Conservation (phyloP, 2,329 filamentous ascomycete genomes). For the Cercospora canescens region DNA sequence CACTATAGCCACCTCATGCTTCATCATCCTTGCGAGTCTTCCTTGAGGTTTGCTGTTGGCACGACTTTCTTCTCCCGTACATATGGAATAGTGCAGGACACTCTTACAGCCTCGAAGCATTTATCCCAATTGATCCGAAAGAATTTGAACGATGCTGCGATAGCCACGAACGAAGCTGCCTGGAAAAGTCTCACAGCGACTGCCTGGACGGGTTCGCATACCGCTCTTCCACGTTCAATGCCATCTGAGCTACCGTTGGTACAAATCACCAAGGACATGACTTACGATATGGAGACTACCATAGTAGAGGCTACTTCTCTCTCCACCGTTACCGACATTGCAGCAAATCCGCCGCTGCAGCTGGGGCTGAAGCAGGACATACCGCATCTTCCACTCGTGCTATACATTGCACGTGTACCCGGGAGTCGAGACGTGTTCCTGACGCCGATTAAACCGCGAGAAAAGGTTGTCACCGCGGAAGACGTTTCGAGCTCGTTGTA, state of each 20-base stretch:
- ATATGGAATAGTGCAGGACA: constrained; percentile 1
- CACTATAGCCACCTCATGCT: constrained; percentile 12
- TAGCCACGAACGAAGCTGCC: constrained; percentile 8
- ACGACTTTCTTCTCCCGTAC: not conserved
- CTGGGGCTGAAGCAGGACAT: constrained; percentile 73
- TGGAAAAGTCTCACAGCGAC: constrained; percentile 1
- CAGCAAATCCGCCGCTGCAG: constrained; percentile 83
- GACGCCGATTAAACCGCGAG: constrained; percentile 82
- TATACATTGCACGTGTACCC: constrained; percentile 93
- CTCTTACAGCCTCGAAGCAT: not conserved
- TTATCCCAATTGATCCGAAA: not conserved
- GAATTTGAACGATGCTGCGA: not conserved
- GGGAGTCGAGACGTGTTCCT: constrained; percentile 92
- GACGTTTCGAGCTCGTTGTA: constrained; percentile 88
- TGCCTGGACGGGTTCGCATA: constrained; percentile 4
- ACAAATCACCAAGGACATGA: constrained; percentile 20
- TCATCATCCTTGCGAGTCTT: constrained; percentile 12
- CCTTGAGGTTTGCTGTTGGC: constrained; percentile 1
- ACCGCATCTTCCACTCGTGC: constrained; percentile 68
- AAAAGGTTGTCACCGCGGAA: constrained; percentile 83
- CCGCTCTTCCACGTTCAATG: not conserved
- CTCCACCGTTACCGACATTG: constrained; percentile 74
- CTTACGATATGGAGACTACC: constrained; percentile 29
- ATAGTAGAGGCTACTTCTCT: constrained; percentile 79
- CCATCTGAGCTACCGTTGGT: not conserved